Evolutionary conservation across 164 flowering plant species (phyloP).

Genomic region (Magnolia changhungtana): DNA sequence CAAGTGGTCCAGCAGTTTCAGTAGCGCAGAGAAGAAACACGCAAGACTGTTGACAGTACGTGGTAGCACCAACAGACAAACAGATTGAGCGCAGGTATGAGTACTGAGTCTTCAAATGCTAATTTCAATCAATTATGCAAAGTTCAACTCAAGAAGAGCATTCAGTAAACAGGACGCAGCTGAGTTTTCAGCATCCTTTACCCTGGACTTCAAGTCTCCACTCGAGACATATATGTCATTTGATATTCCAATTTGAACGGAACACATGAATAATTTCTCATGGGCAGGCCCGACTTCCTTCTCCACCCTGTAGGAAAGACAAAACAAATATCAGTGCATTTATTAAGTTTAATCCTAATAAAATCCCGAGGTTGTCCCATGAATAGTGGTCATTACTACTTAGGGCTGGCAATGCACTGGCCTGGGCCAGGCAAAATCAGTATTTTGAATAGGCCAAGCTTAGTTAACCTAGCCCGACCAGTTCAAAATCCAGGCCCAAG

Average conservation of each 20-base stretch:
- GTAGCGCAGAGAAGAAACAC: no score
- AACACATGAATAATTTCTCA: slow-evolving; percentile 39
- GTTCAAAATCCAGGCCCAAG: no score
- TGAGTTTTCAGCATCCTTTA: slow-evolving; percentile 60
- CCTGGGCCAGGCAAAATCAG: background rate
- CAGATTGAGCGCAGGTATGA: no score
- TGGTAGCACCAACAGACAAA: no score
- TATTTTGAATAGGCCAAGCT: no score
- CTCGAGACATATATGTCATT: slow-evolving; percentile 13
- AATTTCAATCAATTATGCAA: background rate
- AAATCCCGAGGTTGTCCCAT: no score
- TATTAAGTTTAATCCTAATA: background rate
- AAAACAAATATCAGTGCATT: background rate
- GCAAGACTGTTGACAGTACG: no score
- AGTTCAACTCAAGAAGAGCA: background rate
- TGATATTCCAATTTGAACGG: slow-evolving; percentile 41
- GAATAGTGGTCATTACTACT: no score
- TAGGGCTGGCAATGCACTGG: background rate
- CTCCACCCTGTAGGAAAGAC: slow-evolving; percentile 37
- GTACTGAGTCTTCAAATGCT: background rate
- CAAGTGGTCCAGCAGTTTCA: no score
- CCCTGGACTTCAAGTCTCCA: slow-evolving; percentile 40
- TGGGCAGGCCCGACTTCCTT: slow-evolving; percentile 49
- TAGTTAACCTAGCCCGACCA: no score
- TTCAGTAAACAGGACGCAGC: slow-evolving; percentile 51